Conservation (phyloP, 495 filamentous ascomycete genomes). For the Hapsidospora chrysogenum region DNA sequence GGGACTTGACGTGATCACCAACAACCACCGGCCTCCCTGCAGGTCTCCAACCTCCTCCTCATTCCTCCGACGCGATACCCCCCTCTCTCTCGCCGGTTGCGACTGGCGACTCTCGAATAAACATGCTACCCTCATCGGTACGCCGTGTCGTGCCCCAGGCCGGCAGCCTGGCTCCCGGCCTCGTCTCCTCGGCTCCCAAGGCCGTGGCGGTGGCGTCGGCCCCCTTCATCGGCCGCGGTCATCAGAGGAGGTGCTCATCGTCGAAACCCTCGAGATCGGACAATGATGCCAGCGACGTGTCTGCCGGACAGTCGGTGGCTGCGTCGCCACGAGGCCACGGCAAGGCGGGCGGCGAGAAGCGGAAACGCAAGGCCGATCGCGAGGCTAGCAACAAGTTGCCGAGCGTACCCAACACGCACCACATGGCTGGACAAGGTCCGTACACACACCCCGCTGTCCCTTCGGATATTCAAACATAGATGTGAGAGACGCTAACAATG, state of each 20-base stretch:
- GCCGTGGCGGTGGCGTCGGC: slow-evolving; percentile 7
- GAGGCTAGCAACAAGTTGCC: slow-evolving; percentile 38
- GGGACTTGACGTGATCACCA: neutral
- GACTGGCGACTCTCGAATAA: neutral
- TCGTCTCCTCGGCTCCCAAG: slow-evolving; percentile 18
- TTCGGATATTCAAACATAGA: too few relatives aligned
- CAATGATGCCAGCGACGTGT: slow-evolving; percentile 27
- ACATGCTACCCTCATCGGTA: slow-evolving; percentile 3
- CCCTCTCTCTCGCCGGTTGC: neutral
- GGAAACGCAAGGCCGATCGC: slow-evolving; percentile 18
- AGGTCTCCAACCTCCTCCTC: neutral
- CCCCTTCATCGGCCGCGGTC: slow-evolving; percentile 18
- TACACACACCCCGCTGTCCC: too few relatives aligned
- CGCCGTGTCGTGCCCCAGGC: slow-evolving; percentile 4
- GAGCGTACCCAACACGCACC: slow-evolving; percentile 70
- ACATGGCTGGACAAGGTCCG: slow-evolving; percentile 58
- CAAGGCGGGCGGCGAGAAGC: slow-evolving; percentile 26
- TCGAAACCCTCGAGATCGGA: slow-evolving; percentile 40
- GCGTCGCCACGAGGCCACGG: slow-evolving; percentile 11
- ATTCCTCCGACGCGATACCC: neutral
- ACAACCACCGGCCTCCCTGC: slow-evolving; percentile 1
- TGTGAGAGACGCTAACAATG: too few relatives aligned
- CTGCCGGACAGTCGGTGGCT: slow-evolving; percentile 23
- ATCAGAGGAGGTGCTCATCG: slow-evolving; percentile 36
- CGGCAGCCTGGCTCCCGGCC: slow-evolving; percentile 18